Base-by-base conservation (phyloP, 331 rosid species). In the Stylosanthes scabra region DNA sequence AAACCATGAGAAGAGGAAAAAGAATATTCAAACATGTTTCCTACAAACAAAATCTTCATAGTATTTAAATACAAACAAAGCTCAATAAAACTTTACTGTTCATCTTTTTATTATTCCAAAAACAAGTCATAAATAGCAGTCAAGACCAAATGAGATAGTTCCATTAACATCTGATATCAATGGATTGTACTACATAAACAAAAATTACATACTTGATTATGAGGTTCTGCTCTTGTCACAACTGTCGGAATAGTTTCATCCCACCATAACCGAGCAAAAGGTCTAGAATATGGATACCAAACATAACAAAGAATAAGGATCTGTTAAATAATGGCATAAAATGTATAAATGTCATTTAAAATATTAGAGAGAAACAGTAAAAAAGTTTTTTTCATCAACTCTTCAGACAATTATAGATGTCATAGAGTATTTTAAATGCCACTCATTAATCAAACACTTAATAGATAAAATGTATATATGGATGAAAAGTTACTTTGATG, bases 221-320 rank as follows among this genome's bases (percentile, higher is more conserved):
- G 97, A 70, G 92, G 90, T 63, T 81, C 85, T 15, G 97, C 88
- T 75, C 81, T 64, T 0, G 97, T 93, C 50, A 93, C 74, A 9
- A 93, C 98, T 2, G 97, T 93, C 45, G 98, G 85, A 68, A 93
- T 88, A 11, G 98, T 93, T 80, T 91, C 98, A 64, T 93, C 98
- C 97, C 98, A 93, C 98, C 98, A 93, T 51, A 93, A 66, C 54
- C 98, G 88, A 15, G 84, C 93, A 85, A 89, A 93, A 1, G 98
- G 98, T 69, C 97, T 91, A 51, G 6, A 8, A 72, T 6, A 50
- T 3, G 8, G 39, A 52, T 3, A 42, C 47, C 51, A 79, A 28
- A 11, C 54, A 40, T 60, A 39, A 7, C 6, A n/a, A n/a, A 27
- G 7, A 61, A 13, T 49, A 49, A 40, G 7, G 50, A 61, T 47